These are phyloP conservation scores for Schwanniomyces pseudopolymorphus DNA, from an alignment of 805 yeast species.

Conservation along the genomic window DNA sequence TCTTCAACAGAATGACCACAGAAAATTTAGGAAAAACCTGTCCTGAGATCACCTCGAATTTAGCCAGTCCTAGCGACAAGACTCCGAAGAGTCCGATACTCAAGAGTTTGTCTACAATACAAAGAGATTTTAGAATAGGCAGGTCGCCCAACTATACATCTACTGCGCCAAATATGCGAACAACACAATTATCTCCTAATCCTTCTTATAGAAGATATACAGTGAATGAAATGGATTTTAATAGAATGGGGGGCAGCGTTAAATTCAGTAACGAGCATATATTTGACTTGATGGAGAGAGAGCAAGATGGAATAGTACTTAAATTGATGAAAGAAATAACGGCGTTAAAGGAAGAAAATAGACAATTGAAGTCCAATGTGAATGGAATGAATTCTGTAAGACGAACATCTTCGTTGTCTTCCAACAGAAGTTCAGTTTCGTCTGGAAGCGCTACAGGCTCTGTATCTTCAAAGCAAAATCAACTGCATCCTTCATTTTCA, in stretches of 20 bases:
- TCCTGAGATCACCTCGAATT: neutral
- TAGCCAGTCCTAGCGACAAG: neutral
- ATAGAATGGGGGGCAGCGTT: neutral
- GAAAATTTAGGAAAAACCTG: neutral
- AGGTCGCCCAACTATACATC: constrained; percentile 5
- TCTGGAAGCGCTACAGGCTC: neutral
- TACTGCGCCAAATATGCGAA: constrained; percentile 5
- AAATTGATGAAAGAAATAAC: constrained; percentile 64
- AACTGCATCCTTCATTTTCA: neutral
- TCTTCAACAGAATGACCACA: neutral
- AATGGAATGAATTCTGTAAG: neutral
- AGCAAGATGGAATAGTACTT: constrained; percentile 73
- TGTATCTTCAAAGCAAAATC: neutral
- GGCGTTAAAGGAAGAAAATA: constrained; percentile 53
- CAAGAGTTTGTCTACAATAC: constrained; percentile 8
- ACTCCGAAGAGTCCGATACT: constrained; percentile 1
- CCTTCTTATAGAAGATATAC: constrained; percentile 5
- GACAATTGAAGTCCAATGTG: constrained; percentile 24
- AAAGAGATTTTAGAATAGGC: constrained; percentile 11
- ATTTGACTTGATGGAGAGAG: constrained; percentile 64
- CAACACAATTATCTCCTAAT: constrained; percentile 7
- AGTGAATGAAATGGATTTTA: constrained; percentile 3
- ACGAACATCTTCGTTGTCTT: constrained; percentile 1
- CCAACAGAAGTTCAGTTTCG: neutral
- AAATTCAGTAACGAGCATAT: constrained; percentile 45